Base-by-base conservation (phyloP, 805 yeast species). In the Osmozyma mogii region DNA sequence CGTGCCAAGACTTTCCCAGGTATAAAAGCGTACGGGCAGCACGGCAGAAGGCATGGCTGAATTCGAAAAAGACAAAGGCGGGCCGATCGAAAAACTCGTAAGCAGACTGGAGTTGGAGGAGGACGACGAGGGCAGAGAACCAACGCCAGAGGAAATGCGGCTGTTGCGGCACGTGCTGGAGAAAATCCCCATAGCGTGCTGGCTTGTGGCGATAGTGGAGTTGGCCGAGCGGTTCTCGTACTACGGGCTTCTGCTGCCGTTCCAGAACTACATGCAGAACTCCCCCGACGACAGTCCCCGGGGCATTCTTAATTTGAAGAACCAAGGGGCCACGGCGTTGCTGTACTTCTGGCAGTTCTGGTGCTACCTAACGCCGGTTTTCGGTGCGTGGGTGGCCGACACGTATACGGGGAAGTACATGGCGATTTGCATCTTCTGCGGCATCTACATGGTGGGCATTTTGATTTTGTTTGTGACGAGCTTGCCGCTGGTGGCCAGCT, bases 171-270 rank as follows among this genome's bases (percentile, higher is more conserved):
- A 68, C 39, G 72, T 75, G 13, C 46, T 73, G 4, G 79, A 69
- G 40, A 41, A 35, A 8, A 63, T 75, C 20, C 80, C 81, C 13
- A 23, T 58, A 20, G 52, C 75, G n/a, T 72, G 75, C 40, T 75
- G 75, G 74, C 58, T 72, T 28, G 78, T 76, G 24, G 79, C 79
- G 9, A 34, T 82, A 25, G 84, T 83, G 23, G 94, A 83, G 58
- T 72, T 83, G 38, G 72, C 88, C 27, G 94, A 83, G 56, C 71
- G 94, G 42, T 82, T 83, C 51, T 70, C 89, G 9, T 83, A 77
- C 61, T 83, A 83, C 46, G 92, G 94, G 48, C 61, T 80, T 36
- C 68, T 78, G 27, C 81, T 83, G 35, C 81, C 84, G 6, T 75
- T 83, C 59, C 80, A 74, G 58, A 83, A 83, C 59, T 82, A 80